Evolutionary conservation across 2,329 filamentous ascomycete species (phyloP).

Genomic region (Xylaria polymorpha): DNA sequence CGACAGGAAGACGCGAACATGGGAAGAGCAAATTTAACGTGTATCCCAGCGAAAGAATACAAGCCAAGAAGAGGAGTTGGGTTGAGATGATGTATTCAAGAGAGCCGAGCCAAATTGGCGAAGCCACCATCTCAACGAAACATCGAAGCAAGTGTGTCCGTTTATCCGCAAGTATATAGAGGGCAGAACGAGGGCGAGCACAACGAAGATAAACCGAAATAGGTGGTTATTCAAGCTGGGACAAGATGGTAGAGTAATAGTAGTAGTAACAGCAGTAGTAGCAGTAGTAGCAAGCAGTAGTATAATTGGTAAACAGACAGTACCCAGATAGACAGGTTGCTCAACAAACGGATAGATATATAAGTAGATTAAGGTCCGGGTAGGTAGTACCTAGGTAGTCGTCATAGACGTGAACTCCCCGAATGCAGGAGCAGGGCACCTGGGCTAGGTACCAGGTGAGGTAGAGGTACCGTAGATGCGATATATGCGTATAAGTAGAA

Average conservation of each 20-base stretch:
- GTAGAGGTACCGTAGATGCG: constrained; percentile 15
- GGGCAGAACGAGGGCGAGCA: constrained; percentile 8
- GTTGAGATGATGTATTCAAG: constrained; percentile 1
- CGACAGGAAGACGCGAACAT: constrained; percentile 52
- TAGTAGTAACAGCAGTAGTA: neutral
- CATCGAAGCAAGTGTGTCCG: constrained; percentile 27
- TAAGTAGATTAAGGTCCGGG: neutral
- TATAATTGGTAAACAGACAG: neutral
- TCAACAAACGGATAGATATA: neutral
- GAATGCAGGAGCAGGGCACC: constrained; percentile 24
- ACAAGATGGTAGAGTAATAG: neutral
- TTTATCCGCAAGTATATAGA: constrained; percentile 1
- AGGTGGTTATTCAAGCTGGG: constrained; percentile 15
- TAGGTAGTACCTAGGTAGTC: neutral
- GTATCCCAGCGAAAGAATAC: constrained; percentile 40
- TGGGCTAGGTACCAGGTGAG: constrained; percentile 4
- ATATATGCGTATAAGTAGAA: constrained; percentile 24
- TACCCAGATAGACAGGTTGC: neutral
- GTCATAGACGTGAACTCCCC: constrained; percentile 16
- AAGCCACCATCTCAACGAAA: constrained; percentile 26
- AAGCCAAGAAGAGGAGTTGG: constrained; percentile 20
- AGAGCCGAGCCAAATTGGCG: constrained; percentile 27
- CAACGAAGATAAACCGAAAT: neutral
- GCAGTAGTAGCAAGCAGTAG: neutral
- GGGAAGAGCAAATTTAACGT: constrained; percentile 46